Conservation (phyloP, 768 basidiomycete species). For the Tylopilus plumbeoviolaceoides region DNA sequence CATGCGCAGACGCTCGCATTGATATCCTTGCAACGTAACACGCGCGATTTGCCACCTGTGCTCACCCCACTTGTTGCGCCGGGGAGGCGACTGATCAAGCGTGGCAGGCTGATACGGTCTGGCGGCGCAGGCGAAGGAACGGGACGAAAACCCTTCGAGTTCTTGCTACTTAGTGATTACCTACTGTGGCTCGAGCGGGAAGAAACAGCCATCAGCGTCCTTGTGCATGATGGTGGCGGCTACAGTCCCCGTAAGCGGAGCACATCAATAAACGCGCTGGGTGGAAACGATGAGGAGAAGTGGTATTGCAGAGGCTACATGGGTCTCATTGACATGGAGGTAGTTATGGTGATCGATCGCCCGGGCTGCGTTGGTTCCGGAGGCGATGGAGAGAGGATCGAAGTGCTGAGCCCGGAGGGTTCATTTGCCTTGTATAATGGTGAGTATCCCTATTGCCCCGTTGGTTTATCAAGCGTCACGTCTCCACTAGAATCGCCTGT, state of each 20-base stretch:
- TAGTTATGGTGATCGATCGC: conserved; percentile 48
- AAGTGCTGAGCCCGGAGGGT: conserved; percentile 71
- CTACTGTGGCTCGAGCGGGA: conserved; percentile 69
- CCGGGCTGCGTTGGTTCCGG: no score
- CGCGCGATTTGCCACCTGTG: conserved; percentile 69
- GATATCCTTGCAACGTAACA: conserved; percentile 74
- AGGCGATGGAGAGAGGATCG: conserved; percentile 50
- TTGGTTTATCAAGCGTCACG: background rate
- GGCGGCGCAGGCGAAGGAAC: conserved; percentile 40
- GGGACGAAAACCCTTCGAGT: conserved; percentile 47
- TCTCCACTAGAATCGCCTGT: conserved; percentile 3
- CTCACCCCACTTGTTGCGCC: conserved; percentile 77
- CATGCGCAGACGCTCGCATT: conserved; percentile 75
- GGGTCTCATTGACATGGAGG: conserved; percentile 71
- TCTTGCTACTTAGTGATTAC: conserved; percentile 80
- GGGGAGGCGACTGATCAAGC: conserved; percentile 73
- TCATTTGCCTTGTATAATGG: conserved; percentile 75
- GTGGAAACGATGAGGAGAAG: conserved; percentile 50
- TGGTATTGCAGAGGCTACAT: conserved; percentile 72
- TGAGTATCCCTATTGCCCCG: conserved; percentile 27
- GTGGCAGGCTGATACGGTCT: conserved; percentile 55
- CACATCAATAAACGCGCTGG: conserved; percentile 17
- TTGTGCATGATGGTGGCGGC: conserved; percentile 16
- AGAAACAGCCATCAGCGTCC: conserved; percentile 31
- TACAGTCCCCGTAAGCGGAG: conserved; percentile 18